A percentile compares a stretch with the other conserved stretches of the same genome.
Evolutionary conservation across 129 eudicot species (phyloP).

Genomic region (Centella asiatica): DNA sequence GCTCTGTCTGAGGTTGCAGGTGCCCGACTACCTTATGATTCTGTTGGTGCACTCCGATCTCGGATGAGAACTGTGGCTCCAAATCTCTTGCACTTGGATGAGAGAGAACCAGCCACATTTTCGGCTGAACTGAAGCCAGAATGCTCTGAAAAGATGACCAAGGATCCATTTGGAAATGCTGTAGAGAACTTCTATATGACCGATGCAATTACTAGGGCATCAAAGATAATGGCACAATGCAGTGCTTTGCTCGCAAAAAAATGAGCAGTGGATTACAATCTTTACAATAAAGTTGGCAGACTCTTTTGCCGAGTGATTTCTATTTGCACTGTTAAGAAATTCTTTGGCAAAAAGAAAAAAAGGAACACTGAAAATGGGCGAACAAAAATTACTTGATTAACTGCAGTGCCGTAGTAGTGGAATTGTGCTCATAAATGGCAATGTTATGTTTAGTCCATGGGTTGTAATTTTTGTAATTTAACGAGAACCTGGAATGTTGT

Average conservation of each 20-base stretch:
- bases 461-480: constrained; percentile 38
- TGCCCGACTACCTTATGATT: constrained; percentile 51
- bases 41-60: constrained; percentile 37
- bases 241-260: constrained; percentile 65
- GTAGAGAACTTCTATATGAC: constrained; percentile 94
- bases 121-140: constrained; percentile 61
- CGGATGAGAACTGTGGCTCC: constrained; percentile 86
- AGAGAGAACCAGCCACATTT: constrained; percentile 68
- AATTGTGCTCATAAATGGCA: constrained; percentile 54
- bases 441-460: constrained; percentile 17
- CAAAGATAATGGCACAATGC: constrained; percentile 98
- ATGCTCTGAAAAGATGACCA: constrained; percentile 28
- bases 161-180: constrained; percentile 48
- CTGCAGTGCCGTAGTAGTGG: constrained; percentile 26
- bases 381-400: constrained; percentile 17
- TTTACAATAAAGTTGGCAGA: constrained; percentile 19
- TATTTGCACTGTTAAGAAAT: constrained; percentile 12
- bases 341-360: constrained; percentile 1
- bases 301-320: constrained; percentile 10
- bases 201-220: constrained; percentile 85
- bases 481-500: constrained; percentile 13
- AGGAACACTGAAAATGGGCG: background rate
- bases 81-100: constrained; percentile 60
- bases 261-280: constrained; percentile 20
- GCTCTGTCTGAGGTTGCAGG: constrained; percentile 88